Percentiles rank a stretch among this genome's conserved stretches.
These are phyloP conservation scores for Russula sp. DNA, from an alignment of 768 basidiomycete genomes.

Conservation along the genomic window DNA sequence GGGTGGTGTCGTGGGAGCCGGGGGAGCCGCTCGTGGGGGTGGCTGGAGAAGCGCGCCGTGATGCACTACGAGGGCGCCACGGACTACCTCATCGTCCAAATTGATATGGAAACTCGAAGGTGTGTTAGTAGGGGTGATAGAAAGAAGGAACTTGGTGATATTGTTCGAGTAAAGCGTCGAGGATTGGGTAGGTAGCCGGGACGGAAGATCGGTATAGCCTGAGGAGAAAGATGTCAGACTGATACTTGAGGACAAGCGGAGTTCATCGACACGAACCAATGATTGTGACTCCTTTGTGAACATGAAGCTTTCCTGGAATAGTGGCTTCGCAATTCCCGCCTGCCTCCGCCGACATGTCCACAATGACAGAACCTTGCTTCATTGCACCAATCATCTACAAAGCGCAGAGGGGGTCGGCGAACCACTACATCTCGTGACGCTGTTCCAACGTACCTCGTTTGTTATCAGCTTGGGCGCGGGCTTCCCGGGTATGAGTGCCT, in stretches of 20 bases:
- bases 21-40: slow-evolving; percentile 58
- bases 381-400: slow-evolving; percentile 73
- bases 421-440: not conserved
- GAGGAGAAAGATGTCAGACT: not conserved
- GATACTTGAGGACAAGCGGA: not conserved
- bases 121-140: slow-evolving; percentile 45
- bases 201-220: slow-evolving; percentile 83
- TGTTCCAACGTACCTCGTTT: slow-evolving; percentile 38
- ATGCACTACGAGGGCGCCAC: slow-evolving; percentile 71
- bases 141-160: slow-evolving; percentile 81
- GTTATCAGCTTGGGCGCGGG: slow-evolving; percentile 83
- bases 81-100: slow-evolving; percentile 76
- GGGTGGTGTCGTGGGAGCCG: slow-evolving; percentile 47
- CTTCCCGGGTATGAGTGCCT: slow-evolving; percentile 82
- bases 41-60: slow-evolving; percentile 59
- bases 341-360: slow-evolving; percentile 80
- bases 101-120: slow-evolving; percentile 58
- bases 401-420: not conserved
- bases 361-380: slow-evolving; percentile 87
- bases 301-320: slow-evolving; percentile 61
- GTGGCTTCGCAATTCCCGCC: slow-evolving; percentile 89
- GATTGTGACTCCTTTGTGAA: slow-evolving; percentile 72
- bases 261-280: slow-evolving; percentile 44
- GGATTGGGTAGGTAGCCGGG: slow-evolving; percentile 84
- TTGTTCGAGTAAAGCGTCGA: slow-evolving; percentile 90